Conservation (phyloP, 331 rosid genomes). For the Cucumis variabilis region DNA sequence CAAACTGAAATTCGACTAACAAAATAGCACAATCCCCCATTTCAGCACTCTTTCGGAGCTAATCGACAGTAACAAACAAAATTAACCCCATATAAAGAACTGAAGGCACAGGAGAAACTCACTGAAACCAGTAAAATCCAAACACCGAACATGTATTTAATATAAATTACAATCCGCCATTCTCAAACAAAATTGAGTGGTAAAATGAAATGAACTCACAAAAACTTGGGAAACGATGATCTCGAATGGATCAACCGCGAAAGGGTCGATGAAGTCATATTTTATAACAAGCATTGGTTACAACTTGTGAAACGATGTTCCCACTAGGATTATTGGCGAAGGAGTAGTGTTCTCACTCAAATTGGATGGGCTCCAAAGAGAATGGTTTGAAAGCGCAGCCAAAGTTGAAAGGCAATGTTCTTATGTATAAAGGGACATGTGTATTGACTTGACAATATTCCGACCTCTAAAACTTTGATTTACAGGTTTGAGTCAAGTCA, state of each 20-base stretch:
- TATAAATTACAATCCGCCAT: no score
- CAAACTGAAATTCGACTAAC: not conserved
- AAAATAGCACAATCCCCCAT: not conserved
- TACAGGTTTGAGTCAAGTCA: not conserved
- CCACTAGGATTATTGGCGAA: not conserved
- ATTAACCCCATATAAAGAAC: not conserved
- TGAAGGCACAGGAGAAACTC: not conserved
- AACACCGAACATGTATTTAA: not conserved
- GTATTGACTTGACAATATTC: not conserved
- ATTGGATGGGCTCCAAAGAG: not conserved
- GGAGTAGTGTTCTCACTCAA: not conserved
- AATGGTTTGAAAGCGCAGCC: not conserved
- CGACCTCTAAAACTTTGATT: not conserved
- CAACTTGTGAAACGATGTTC: no score
- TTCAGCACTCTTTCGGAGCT: not conserved
- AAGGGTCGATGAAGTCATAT: conserved; percentile 36
- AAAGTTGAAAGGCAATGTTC: not conserved
- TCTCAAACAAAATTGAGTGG: not conserved
- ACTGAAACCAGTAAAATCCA: not conserved
- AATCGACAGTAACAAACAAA: not conserved
- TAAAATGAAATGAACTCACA: conserved; percentile 36
- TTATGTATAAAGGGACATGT: not conserved
- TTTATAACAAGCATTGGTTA: no score
- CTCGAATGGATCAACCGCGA: conserved; percentile 81
- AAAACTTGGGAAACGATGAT: conserved; percentile 59